Evolutionary conservation across 371 early-diverging fungal species (phyloP).

Genomic region (Apophysomyces elegans): DNA sequence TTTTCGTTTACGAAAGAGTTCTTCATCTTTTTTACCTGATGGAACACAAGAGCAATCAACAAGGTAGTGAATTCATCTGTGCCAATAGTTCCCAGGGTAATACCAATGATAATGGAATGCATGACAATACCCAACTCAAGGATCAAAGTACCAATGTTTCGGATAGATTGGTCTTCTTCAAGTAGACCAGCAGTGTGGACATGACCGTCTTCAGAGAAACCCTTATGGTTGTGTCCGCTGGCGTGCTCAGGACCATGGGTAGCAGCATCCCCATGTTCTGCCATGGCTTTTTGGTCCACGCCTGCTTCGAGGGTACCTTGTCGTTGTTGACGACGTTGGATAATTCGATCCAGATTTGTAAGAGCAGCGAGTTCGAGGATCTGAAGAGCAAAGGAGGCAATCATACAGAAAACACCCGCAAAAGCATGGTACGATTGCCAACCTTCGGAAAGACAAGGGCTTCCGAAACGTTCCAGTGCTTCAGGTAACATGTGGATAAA

Average conservation of each 20-base stretch:
- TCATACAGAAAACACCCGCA: slow-evolving; percentile 41
- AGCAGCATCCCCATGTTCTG: background rate
- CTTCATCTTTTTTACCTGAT: slow-evolving; percentile 55
- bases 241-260: slow-evolving; percentile 1
- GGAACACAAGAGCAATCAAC: slow-evolving; percentile 79
- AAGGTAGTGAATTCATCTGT: slow-evolving; percentile 48
- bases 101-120: slow-evolving; percentile 84
- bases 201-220: slow-evolving; percentile 42
- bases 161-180: slow-evolving; percentile 30
- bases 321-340: background rate
- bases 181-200: slow-evolving; percentile 53
- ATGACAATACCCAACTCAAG: slow-evolving; percentile 83
- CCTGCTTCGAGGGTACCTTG: background rate
- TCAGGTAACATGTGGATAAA: slow-evolving; percentile 73
- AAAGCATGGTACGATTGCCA: slow-evolving; percentile 42
- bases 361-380: slow-evolving; percentile 38
- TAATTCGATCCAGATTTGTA: slow-evolving; percentile 28
- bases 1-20: too few relatives aligned
- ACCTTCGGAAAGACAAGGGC: slow-evolving; percentile 38
- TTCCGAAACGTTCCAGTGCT: slow-evolving; percentile 33
- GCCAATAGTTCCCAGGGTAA: slow-evolving; percentile 57
- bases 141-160: slow-evolving; percentile 53
- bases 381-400: slow-evolving; percentile 40
- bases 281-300: background rate
- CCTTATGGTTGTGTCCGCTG: slow-evolving; percentile 25